These are phyloP conservation scores for Panaeolus cyanescens DNA, from an alignment of 768 basidiomycete genomes.

Conservation along the genomic window DNA sequence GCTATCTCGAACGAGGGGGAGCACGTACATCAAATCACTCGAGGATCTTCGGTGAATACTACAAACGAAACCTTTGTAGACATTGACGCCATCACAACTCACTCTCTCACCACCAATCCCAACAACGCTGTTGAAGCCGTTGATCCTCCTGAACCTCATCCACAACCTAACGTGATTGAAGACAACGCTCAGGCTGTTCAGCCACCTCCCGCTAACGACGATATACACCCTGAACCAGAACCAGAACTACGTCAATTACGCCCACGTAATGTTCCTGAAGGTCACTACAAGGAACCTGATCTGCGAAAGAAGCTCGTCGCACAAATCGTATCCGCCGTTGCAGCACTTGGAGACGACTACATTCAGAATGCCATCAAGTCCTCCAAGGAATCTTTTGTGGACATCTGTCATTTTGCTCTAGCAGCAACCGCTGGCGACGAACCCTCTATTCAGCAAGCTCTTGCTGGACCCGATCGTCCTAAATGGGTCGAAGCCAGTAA, in stretches of 20 bases:
- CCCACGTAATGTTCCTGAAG: no score
- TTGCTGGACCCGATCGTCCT: constrained; percentile 8
- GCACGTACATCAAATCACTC: no score
- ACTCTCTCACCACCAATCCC: background rate
- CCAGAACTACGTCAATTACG: no score
- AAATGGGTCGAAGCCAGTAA: constrained; percentile 18
- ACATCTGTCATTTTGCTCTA: constrained; percentile 5
- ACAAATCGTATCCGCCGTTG: no score
- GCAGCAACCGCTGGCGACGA: constrained; percentile 11
- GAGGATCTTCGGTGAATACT: constrained; percentile 3
- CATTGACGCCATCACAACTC: background rate
- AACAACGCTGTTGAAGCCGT: background rate
- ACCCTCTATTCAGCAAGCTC: constrained; percentile 13
- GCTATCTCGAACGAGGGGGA: constrained; percentile 28
- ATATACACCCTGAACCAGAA: no score
- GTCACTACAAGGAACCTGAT: no score
- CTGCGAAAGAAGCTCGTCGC: no score
- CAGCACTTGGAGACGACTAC: no score
- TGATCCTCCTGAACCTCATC: no score
- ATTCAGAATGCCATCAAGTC: no score
- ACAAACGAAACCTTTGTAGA: background rate
- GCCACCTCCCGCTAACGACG: no score
- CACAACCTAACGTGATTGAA: background rate
- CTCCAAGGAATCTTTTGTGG: background rate
- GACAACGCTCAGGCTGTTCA: background rate